Conservation (phyloP, 495 filamentous ascomycete genomes). For the Hypoxylon crocopeplum region DNA sequence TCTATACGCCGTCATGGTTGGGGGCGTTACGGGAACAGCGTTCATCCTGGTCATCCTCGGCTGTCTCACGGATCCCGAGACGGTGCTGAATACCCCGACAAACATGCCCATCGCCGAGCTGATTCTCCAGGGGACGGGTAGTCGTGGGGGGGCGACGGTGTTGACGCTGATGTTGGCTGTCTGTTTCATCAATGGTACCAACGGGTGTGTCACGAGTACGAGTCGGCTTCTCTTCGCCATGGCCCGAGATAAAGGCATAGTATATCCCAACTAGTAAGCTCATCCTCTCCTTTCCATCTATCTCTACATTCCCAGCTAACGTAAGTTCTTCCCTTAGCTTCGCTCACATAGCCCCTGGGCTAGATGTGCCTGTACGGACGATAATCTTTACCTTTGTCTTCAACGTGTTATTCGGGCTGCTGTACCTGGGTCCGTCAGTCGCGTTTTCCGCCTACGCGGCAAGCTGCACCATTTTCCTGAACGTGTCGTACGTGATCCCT, state of each 20-base stretch:
- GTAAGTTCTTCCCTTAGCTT: constrained; percentile 24
- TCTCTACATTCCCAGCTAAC: background rate
- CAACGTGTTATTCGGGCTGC: constrained; percentile 44
- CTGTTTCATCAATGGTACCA: constrained; percentile 48
- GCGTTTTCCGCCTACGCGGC: constrained; percentile 45
- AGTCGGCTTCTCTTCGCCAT: constrained; percentile 63
- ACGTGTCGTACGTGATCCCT: constrained; percentile 44
- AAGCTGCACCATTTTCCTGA: constrained; percentile 45
- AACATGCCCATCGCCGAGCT: constrained; percentile 56
- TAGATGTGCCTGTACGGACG: constrained; percentile 44
- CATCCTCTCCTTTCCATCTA: background rate
- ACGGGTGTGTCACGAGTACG: constrained; percentile 56
- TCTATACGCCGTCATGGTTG: constrained; percentile 43
- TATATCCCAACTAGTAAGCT: constrained; percentile 46
- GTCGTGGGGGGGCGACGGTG: constrained; percentile 40
- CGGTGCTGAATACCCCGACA: constrained; percentile 43
- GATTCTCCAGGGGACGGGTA: constrained; percentile 44
- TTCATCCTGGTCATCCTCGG: constrained; percentile 48
- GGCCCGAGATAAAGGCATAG: constrained; percentile 64
- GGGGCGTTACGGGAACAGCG: constrained; percentile 42
- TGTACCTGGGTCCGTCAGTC: constrained; percentile 44
- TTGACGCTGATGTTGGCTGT: constrained; percentile 45
- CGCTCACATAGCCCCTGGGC: constrained; percentile 36
- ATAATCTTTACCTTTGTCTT: constrained; percentile 42
- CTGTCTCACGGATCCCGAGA: constrained; percentile 41